phyloP scores from a whole-genome alignment of 371 early-diverging fungal genomes.

The Actinomucor elegans region DNA sequence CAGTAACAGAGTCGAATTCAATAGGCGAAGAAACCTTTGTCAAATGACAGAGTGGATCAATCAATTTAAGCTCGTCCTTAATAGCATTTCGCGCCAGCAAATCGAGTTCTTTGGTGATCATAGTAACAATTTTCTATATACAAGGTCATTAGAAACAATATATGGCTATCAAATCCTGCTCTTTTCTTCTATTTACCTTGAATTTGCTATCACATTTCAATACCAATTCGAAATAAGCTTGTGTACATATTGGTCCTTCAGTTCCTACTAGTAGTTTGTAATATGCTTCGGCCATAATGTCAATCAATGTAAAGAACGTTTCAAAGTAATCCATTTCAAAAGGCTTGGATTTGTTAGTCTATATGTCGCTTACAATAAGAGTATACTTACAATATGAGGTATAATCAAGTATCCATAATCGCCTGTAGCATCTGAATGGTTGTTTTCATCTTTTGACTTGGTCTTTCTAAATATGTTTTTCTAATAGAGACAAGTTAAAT shows the following conservation, averaged over 20 bases:
- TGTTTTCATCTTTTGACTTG: conserved; percentile 43
- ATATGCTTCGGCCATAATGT: conserved; percentile 49
- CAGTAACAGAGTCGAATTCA: conserved; percentile 39
- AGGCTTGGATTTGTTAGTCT: too few species aligned
- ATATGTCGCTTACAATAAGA: too few species aligned
- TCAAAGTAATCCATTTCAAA: conserved; percentile 61
- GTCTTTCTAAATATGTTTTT: conserved; percentile 61
- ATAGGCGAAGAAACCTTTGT: conserved; percentile 40
- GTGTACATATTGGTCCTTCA: conserved; percentile 39
- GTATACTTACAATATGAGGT: conserved; percentile 47
- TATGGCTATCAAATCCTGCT: neutral
- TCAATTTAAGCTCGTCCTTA: conserved; percentile 51
- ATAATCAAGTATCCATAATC: conserved; percentile 49
- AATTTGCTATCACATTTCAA: conserved; percentile 57
- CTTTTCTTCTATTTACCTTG: conserved; percentile 29
- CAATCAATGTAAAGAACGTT: conserved; percentile 52
- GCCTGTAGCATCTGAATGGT: conserved; percentile 28
- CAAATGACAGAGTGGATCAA: conserved; percentile 47
- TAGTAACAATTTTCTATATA: conserved; percentile 49
- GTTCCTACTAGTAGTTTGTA: conserved; percentile 44
- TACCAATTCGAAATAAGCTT: conserved; percentile 54
- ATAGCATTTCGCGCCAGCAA: conserved; percentile 52
- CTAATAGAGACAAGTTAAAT: conserved; percentile 9
- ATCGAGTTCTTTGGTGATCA: conserved; percentile 59
- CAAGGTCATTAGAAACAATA: neutral